Evolutionary conservation across 2,329 filamentous ascomycete species (phyloP).

Genomic region (Trichoderma sp.): DNA sequence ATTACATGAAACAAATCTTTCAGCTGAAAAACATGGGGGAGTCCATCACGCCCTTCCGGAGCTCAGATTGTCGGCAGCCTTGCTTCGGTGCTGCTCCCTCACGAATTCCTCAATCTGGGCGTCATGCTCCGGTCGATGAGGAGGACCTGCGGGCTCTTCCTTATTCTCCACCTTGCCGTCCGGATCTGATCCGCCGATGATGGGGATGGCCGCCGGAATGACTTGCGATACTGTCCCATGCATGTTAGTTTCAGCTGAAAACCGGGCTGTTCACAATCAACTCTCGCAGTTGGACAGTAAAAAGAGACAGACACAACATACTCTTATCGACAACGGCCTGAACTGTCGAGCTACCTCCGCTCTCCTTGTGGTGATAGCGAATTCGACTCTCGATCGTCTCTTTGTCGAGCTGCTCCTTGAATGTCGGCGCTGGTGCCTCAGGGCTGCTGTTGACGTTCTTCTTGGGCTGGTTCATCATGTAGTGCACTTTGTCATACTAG

Average conservation of each 20-base stretch:
- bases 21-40: not conserved
- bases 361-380: not conserved
- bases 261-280: not conserved
- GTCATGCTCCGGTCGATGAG: conserved; percentile 45
- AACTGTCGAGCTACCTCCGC: not conserved
- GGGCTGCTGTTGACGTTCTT: not conserved
- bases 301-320: not conserved
- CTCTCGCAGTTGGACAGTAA: not conserved
- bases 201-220: conserved; percentile 41
- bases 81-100: conserved; percentile 51
- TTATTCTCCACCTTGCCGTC: conserved; percentile 24
- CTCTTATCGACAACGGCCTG: not conserved
- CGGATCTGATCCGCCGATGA: conserved; percentile 38
- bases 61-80: conserved; percentile 19
- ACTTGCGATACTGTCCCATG: conserved; percentile 40
- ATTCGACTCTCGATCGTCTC: conserved; percentile 34
- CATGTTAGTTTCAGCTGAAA: not conserved
- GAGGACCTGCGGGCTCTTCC: conserved; percentile 34
- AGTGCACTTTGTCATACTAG: conserved; percentile 19
- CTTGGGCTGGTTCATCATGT: conserved; percentile 1
- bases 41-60: not conserved
- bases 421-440: conserved; percentile 28
- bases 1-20: not conserved
- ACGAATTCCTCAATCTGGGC: conserved; percentile 51
- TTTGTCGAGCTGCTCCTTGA: conserved; percentile 45